phyloP scores from a whole-genome alignment of 805 yeast genomes.

The Sporopachydermia lactativora region DNA sequence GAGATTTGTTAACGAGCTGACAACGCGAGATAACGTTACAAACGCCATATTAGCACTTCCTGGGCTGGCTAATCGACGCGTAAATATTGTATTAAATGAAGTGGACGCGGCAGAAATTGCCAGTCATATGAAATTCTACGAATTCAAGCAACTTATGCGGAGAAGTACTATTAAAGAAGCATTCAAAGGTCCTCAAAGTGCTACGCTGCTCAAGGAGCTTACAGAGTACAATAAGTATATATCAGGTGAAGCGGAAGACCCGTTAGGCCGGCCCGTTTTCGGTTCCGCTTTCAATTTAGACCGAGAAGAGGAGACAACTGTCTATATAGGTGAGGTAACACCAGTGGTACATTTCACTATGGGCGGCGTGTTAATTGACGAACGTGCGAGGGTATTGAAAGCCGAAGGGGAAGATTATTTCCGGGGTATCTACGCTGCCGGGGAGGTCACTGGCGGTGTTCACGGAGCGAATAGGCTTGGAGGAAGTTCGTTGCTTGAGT shows the following conservation, averaged over 20 bases:
- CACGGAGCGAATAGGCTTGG: constrained; percentile 52
- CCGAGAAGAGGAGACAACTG: constrained; percentile 12
- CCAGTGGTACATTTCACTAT: constrained; percentile 55
- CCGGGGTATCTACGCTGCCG: constrained; percentile 43
- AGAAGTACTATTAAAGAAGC: constrained; percentile 19
- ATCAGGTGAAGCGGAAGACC: constrained; percentile 14
- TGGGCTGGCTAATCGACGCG: constrained; percentile 18
- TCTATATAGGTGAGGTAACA: constrained; percentile 38
- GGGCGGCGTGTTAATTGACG: constrained; percentile 51
- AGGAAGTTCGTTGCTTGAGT: constrained; percentile 42
- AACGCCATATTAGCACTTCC: constrained; percentile 23
- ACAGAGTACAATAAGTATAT: constrained; percentile 12
- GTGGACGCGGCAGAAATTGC: constrained; percentile 30
- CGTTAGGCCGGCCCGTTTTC: constrained; percentile 22
- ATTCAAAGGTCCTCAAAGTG: constrained; percentile 16
- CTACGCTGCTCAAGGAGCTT: constrained; percentile 16
- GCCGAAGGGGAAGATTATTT: constrained; percentile 15
- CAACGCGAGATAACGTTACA: constrained; percentile 39
- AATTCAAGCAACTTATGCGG: constrained; percentile 22
- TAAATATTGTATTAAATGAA: constrained; percentile 26
- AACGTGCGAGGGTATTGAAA: constrained; percentile 27
- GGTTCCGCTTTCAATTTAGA: constrained; percentile 13
- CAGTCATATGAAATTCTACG: constrained; percentile 38
- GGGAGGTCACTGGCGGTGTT: constrained; percentile 57
- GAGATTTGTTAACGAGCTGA: constrained; percentile 40